phyloP scores from a whole-genome alignment of 1,139 yeast species.

The Pichia sp. region DNA sequence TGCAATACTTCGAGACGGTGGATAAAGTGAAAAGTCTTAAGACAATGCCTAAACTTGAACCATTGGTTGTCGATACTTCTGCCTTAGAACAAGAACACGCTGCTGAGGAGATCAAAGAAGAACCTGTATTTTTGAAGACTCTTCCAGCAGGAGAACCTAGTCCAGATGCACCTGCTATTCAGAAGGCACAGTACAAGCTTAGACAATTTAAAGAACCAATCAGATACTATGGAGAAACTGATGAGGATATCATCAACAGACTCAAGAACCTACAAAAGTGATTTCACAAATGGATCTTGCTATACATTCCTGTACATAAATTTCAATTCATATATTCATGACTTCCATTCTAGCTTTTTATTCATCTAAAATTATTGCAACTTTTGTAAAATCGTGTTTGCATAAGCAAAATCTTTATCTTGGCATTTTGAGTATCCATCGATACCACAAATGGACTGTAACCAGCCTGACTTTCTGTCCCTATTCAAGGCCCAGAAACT shows the following conservation, averaged over 20 bases:
- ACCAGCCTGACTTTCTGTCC: slow-evolving; percentile 18
- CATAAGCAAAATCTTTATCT: slow-evolving; percentile 15
- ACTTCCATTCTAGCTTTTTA: neutral
- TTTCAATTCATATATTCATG: neutral
- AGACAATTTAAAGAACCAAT: slow-evolving; percentile 23
- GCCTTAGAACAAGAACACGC: too few species aligned
- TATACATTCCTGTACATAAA: neutral
- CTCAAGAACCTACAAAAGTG: slow-evolving; percentile 21
- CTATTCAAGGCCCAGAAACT: slow-evolving; percentile 27
- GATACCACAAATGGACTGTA: neutral
- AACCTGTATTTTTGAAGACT: neutral
- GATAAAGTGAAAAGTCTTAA: slow-evolving; percentile 34
- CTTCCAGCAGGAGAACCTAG: slow-evolving; percentile 9
- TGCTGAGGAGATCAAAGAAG: neutral
- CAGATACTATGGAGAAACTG: slow-evolving; percentile 22
- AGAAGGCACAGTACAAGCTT: slow-evolving; percentile 23
- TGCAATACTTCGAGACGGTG: slow-evolving; percentile 56
- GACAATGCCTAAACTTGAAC: slow-evolving; percentile 12
- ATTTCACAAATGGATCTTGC: neutral
- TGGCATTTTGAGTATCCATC: slow-evolving; percentile 16
- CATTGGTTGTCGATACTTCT: slow-evolving; percentile 5
- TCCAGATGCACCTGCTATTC: slow-evolving; percentile 14
- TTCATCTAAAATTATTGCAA: neutral
- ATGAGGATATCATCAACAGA: slow-evolving; percentile 28
- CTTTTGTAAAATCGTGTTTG: slow-evolving; percentile 4